These are phyloP conservation scores for Ceratocystis papillata DNA, from an alignment of 2,329 filamentous ascomycete species.

Conservation along the genomic window DNA sequence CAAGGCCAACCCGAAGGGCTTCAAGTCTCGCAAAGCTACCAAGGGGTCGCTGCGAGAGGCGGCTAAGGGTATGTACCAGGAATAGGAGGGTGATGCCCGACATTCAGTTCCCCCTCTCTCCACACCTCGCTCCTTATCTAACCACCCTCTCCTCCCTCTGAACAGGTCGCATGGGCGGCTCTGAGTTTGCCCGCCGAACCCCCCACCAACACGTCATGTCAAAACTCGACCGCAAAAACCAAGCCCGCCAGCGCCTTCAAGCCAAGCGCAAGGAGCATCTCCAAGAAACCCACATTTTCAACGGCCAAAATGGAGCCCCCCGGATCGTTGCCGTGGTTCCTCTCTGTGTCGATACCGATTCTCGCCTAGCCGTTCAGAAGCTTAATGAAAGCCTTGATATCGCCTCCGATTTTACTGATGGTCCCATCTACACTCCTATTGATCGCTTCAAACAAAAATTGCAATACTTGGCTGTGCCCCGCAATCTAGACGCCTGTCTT, in stretches of 20 bases:
- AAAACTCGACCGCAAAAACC: constrained; percentile 89
- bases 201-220: constrained; percentile 96
- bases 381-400: constrained; percentile 75
- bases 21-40: constrained; percentile 83
- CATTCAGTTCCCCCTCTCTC: constrained; percentile 13
- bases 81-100: constrained; percentile 21
- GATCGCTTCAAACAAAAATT: constrained; percentile 93
- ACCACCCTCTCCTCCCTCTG: neutral
- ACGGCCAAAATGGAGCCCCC: constrained; percentile 76
- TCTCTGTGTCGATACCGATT: constrained; percentile 62
- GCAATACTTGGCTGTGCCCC: constrained; percentile 66
- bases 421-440: constrained; percentile 53
- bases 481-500: constrained; percentile 64
- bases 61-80: constrained; percentile 55
- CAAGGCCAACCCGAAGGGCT: constrained; percentile 77
- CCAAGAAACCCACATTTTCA: constrained; percentile 68
- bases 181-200: constrained; percentile 69
- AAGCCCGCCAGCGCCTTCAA: constrained; percentile 79
- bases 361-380: constrained; percentile 52
- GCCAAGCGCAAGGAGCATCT: constrained; percentile 75
- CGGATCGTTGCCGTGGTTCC: constrained; percentile 82
- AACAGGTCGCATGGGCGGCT: constrained; percentile 59
- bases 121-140: neutral
- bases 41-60: constrained; percentile 78
- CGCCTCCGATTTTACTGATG: constrained; percentile 50